Evolutionary conservation across 2,329 filamentous ascomycete species (phyloP).

Genomic region (Parastagonospora avenae): DNA sequence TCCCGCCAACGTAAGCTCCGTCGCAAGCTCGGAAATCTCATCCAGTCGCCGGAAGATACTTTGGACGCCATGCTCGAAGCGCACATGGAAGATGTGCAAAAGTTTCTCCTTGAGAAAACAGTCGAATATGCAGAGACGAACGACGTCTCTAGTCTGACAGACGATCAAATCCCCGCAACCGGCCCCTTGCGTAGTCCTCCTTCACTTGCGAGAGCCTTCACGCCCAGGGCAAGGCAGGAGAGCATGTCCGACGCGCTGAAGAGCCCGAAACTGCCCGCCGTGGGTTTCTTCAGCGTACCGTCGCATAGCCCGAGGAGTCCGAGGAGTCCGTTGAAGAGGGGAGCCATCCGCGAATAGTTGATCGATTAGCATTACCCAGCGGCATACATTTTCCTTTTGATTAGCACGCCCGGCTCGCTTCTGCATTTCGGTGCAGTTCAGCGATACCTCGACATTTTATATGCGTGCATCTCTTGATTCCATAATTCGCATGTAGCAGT

Average conservation of each 20-base stretch:
- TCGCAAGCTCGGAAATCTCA: constrained; percentile 62
- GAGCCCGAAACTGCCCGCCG: constrained; percentile 29
- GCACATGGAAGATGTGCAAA: constrained; percentile 57
- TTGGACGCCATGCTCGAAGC: constrained; percentile 63
- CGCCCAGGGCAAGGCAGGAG: constrained; percentile 17
- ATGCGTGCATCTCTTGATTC: no score
- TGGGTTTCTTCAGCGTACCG: constrained; percentile 35
- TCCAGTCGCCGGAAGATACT: constrained; percentile 51
- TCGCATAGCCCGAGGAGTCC: constrained; percentile 26
- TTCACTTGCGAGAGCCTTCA: constrained; percentile 13
- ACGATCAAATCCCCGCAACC: constrained; percentile 25
- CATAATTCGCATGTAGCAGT: no score
- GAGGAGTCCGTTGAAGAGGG: constrained; percentile 31
- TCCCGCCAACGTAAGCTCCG: constrained; percentile 62
- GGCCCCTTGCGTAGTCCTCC: constrained; percentile 30
- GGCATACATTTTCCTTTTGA: no score
- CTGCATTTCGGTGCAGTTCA: no score
- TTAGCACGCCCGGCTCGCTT: no score
- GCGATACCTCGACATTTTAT: no score
- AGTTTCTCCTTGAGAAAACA: constrained; percentile 52
- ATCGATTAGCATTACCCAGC: no score
- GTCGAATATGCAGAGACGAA: constrained; percentile 43
- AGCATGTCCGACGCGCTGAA: constrained; percentile 8
- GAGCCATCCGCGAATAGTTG: no score
- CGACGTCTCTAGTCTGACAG: constrained; percentile 23